phyloP scores from a whole-genome alignment of 768 basidiomycete genomes.

The Leccinum ochraceum region DNA sequence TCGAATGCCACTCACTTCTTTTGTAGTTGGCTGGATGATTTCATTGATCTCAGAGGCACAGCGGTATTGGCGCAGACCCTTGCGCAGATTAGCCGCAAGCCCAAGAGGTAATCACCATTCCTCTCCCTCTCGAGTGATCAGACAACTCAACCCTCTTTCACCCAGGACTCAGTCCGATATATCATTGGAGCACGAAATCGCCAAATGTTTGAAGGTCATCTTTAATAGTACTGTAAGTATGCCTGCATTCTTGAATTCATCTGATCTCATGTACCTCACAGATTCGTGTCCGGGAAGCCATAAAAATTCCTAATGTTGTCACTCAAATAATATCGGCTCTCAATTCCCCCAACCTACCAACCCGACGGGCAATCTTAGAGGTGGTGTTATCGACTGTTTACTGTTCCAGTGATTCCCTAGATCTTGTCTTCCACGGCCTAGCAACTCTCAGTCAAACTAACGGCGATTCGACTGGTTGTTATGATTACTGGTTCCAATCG shows the following conservation, averaged over 20 bases:
- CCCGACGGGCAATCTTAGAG: slow-evolving; percentile 78
- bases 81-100: slow-evolving; percentile 72
- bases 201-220: slow-evolving; percentile 83
- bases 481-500: slow-evolving; percentile 88
- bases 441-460: slow-evolving; percentile 72
- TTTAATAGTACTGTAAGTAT: slow-evolving; percentile 62
- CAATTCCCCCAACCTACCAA: slow-evolving; percentile 76
- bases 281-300: slow-evolving; percentile 70
- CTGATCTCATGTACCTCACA: slow-evolving; percentile 31
- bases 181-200: slow-evolving; percentile 80
- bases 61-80: slow-evolving; percentile 82
- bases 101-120: slow-evolving; percentile 49
- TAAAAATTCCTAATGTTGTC: slow-evolving; percentile 72
- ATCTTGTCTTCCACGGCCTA: slow-evolving; percentile 72
- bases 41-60: slow-evolving; percentile 76
- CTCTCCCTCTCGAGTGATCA: neutral
- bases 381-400: slow-evolving; percentile 74
- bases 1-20: slow-evolving; percentile 18
- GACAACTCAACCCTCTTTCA: slow-evolving; percentile 8
- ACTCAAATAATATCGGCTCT: slow-evolving; percentile 80
- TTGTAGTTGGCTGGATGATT: slow-evolving; percentile 76
- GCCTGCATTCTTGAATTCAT: neutral
- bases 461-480: slow-evolving; percentile 56
- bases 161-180: slow-evolving; percentile 50
- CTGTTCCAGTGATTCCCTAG: slow-evolving; percentile 60